Base-by-base conservation (phyloP, 2,329 filamentous ascomycete genomes). In the Shiraia sp. region DNA sequence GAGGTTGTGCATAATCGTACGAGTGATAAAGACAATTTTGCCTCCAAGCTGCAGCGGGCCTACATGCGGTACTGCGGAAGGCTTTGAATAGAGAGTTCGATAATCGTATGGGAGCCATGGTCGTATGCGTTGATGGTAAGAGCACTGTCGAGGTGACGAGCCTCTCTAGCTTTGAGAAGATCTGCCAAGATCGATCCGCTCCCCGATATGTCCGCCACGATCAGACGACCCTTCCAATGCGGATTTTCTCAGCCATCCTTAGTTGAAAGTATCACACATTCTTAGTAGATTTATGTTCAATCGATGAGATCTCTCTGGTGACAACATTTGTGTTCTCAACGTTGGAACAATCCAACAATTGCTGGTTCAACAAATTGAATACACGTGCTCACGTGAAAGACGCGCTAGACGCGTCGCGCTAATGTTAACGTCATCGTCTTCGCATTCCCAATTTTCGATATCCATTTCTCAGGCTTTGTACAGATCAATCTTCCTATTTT, bases 1-100 rank as follows among this genome's bases (percentile, higher is more conserved):
- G 74, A 10, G 81, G 74, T 39, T 63, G 56, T 6, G 47, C 54
- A 38, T 68, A 62, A 25, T 69, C 66, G 32, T 68, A 65, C 6
- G 68, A 70, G 39, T 70, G 68, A 40, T 69, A 70, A 8, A 41
- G 30, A 31, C 57, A 54, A 36, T 34, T 47, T 36, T 60, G 60
- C 37, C 49, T 41, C 36, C 46, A 48, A 8, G 38, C 23, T 24
- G 47, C 45, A 30, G 42, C 32, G 6, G 48, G 45, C 30, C 58
- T 55, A 24, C 29, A 26, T 45, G 58, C 51, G 29, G 58, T 40
- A 43, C 51, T 33, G 47, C 59, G 61, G 42, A 59, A 51, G 19
- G 52, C 55, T 29, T 59, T 46, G 40, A 62, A 40, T 19, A 61
- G 32, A 7, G 56, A 47, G 29, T 45, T 60, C 17, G 58, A 45